These are phyloP conservation scores for Mucor ambiguus DNA, from an alignment of 371 early-diverging fungal genomes.

Conservation along the genomic window DNA sequence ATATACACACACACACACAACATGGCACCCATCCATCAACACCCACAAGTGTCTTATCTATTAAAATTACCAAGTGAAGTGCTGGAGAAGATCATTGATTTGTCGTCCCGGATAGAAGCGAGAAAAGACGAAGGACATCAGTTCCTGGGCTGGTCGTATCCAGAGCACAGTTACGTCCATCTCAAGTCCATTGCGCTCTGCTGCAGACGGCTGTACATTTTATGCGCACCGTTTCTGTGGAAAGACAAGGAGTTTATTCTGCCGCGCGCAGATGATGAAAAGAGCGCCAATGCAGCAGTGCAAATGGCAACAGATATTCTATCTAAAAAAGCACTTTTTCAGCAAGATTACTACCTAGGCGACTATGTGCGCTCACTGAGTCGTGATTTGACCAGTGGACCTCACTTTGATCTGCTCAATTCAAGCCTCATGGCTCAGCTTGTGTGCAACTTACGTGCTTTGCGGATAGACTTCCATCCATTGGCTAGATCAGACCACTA, in stretches of 20 bases:
- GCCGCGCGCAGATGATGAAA: conserved; percentile 40
- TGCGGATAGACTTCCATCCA: conserved; percentile 51
- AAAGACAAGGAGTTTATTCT: conserved; percentile 53
- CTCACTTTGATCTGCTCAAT: conserved; percentile 43
- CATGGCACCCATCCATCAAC: background rate
- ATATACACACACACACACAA: background rate
- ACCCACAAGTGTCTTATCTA: conserved; percentile 10
- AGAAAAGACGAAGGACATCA: conserved; percentile 22
- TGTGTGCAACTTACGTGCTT: conserved; percentile 39
- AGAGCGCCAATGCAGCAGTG: conserved; percentile 14
- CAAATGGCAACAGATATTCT: conserved; percentile 47
- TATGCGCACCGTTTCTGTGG: conserved; percentile 51
- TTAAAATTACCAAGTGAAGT: conserved; percentile 44
- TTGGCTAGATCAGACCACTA: conserved; percentile 40
- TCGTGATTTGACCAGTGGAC: conserved; percentile 42
- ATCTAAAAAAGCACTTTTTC: conserved; percentile 28
- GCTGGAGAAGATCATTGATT: conserved; percentile 33
- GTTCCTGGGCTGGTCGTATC: conserved; percentile 48
- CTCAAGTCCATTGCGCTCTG: conserved; percentile 40
- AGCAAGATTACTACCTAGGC: conserved; percentile 30
- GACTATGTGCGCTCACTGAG: conserved; percentile 45
- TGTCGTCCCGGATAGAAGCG: conserved; percentile 17
- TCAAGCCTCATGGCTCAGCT: conserved; percentile 43
- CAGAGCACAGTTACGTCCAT: conserved; percentile 34
- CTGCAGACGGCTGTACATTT: conserved; percentile 37